These are phyloP conservation scores for Candida glaebosa DNA, from an alignment of 805 yeast species.

Conservation along the genomic window DNA sequence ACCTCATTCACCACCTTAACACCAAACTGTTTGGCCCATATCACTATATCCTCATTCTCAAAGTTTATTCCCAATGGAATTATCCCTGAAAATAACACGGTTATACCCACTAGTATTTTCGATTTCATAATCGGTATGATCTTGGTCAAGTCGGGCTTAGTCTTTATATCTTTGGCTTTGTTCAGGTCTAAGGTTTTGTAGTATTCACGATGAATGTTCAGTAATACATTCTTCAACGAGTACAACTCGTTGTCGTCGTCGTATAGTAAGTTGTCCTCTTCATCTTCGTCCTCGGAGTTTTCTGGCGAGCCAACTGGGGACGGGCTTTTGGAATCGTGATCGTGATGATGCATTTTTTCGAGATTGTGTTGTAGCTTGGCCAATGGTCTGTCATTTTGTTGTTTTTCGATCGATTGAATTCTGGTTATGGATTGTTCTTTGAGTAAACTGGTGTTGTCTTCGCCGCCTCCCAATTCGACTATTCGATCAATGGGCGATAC, in stretches of 20 bases:
- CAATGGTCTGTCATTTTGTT: constrained; percentile 77
- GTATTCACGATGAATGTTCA: constrained; percentile 63
- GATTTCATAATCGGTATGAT: constrained; percentile 74
- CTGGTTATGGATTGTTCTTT: constrained; percentile 60
- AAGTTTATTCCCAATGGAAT: constrained; percentile 77
- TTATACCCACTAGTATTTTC: constrained; percentile 62
- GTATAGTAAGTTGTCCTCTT: constrained; percentile 51
- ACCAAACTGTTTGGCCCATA: constrained; percentile 92
- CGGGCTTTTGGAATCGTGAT: constrained; percentile 16
- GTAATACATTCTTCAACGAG: constrained; percentile 59
- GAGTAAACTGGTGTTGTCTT: constrained; percentile 43
- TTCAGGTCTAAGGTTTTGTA: constrained; percentile 33
- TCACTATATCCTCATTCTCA: constrained; percentile 78
- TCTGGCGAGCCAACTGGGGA: constrained; percentile 14
- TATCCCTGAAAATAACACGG: constrained; percentile 82
- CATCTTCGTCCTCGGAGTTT: constrained; percentile 25
- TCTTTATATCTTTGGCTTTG: constrained; percentile 6
- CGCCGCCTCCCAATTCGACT: constrained; percentile 46
- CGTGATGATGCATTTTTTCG: constrained; percentile 45
- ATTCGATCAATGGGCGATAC: constrained; percentile 48
- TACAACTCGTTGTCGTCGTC: constrained; percentile 81
- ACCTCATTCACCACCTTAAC: constrained; percentile 76
- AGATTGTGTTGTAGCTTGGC: constrained; percentile 78
- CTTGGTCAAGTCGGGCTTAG: constrained; percentile 59
- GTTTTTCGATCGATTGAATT: constrained; percentile 70